These are phyloP conservation scores for Phanerochaete carnosa DNA, from an alignment of 768 basidiomycete species.

Conservation along the genomic window DNA sequence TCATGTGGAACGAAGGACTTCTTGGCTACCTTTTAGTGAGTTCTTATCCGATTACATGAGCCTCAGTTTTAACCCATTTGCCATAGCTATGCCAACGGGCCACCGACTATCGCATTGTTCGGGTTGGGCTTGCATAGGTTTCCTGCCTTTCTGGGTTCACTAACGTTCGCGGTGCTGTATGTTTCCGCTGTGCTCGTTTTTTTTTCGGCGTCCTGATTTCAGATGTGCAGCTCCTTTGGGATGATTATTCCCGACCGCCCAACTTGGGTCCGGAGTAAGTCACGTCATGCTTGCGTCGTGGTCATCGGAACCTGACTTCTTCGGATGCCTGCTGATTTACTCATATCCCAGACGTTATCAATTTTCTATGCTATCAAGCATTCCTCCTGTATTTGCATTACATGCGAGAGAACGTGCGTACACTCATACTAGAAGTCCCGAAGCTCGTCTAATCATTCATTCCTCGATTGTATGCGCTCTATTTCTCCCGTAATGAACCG, in stretches of 20 bases:
- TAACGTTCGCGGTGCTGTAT: slow-evolving; percentile 51
- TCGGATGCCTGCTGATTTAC: not conserved
- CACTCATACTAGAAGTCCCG: not conserved
- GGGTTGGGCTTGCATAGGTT: slow-evolving; percentile 64
- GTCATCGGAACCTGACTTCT: not conserved
- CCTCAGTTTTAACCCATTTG: not conserved
- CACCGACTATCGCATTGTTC: slow-evolving; percentile 67
- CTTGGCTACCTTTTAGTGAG: slow-evolving; percentile 34
- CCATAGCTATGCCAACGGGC: slow-evolving; percentile 28
- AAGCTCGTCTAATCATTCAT: not conserved
- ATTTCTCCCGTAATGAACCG: not conserved
- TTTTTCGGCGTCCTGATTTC: not conserved
- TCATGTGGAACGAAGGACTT: slow-evolving; percentile 42
- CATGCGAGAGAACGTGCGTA: slow-evolving; percentile 40
- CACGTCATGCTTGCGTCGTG: not conserved
- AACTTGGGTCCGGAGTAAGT: not conserved
- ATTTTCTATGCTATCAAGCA: slow-evolving; percentile 70
- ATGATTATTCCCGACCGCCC: slow-evolving; percentile 2
- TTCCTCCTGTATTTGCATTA: slow-evolving; percentile 74
- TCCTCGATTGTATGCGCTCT: not conserved
- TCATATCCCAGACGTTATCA: slow-evolving; percentile 48
- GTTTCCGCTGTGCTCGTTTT: slow-evolving; percentile 26
- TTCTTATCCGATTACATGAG: slow-evolving; percentile 1
- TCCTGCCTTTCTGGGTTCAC: slow-evolving; percentile 58
- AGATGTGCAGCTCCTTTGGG: not conserved